A percentile compares a stretch with the other conserved stretches of the same genome.
Conservation (phyloP, 192 early-diverging fungal species). For the Umbelopsis ramanniana region DNA sequence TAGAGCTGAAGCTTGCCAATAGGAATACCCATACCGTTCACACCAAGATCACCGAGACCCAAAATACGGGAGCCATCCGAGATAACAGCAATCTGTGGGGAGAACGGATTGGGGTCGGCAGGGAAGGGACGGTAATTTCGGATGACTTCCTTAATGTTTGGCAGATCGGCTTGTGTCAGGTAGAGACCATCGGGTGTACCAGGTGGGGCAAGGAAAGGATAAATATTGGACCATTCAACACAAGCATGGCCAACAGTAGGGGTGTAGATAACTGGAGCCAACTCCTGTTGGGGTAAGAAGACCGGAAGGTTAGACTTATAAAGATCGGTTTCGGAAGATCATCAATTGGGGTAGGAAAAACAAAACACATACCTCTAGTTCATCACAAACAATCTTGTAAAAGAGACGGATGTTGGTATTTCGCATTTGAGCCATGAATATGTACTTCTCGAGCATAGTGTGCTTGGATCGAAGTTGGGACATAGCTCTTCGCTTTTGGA, state of each 20-base stretch:
- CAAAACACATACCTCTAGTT: constrained; percentile 65
- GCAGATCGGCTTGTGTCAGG: constrained; percentile 76
- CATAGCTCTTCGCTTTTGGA: constrained; percentile 77
- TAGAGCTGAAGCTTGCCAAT: constrained; percentile 96
- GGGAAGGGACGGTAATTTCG: constrained; percentile 74
- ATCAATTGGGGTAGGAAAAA: neutral
- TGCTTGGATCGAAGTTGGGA: constrained; percentile 70
- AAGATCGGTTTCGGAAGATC: neutral
- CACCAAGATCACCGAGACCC: constrained; percentile 92
- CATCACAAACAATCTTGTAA: constrained; percentile 76
- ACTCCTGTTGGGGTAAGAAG: constrained; percentile 56
- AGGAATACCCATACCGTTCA: constrained; percentile 95
- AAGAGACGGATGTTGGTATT: constrained; percentile 83
- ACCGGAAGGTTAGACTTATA: constrained; percentile 1
- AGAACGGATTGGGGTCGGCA: constrained; percentile 51
- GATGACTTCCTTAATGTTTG: constrained; percentile 77
- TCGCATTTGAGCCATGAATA: constrained; percentile 83
- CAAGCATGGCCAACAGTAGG: constrained; percentile 87
- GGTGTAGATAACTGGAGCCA: constrained; percentile 81
- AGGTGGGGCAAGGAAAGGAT: constrained; percentile 81
- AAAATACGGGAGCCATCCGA: constrained; percentile 95
- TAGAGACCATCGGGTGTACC: constrained; percentile 84
- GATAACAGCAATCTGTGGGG: constrained; percentile 89
- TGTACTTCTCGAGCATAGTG: constrained; percentile 80
- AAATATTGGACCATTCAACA: constrained; percentile 87